phyloP scores from a whole-genome alignment of 495 filamentous ascomycete genomes.

The Umbilicaria muhlenbergii region DNA sequence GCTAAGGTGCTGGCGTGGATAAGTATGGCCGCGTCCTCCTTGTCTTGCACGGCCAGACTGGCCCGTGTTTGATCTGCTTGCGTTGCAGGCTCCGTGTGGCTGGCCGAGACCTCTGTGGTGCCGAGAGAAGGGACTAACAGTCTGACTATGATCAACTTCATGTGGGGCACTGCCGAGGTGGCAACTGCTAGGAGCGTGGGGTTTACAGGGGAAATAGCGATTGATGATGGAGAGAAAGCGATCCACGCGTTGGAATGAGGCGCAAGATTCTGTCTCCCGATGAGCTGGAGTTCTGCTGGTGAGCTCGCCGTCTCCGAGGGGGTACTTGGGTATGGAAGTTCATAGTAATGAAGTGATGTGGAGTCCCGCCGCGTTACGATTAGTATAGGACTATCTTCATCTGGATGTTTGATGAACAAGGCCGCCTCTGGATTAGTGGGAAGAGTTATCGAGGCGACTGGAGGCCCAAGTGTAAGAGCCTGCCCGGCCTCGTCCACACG shows the following conservation, averaged over 20 bases:
- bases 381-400: constrained; percentile 28
- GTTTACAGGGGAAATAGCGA: constrained; percentile 40
- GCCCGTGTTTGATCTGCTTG: constrained; percentile 35
- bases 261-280: constrained; percentile 45
- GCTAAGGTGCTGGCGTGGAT: constrained; percentile 45
- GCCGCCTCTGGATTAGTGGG: constrained; percentile 47
- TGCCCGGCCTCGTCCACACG: background rate
- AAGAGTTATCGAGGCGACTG: constrained; percentile 33
- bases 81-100: constrained; percentile 11
- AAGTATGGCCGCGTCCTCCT: constrained; percentile 43
- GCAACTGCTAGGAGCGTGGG: constrained; percentile 42
- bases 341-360: constrained; percentile 45
- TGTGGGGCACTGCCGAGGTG: constrained; percentile 44
- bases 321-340: constrained; percentile 13
- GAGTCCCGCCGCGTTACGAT: constrained; percentile 45
- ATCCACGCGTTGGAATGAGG: constrained; percentile 51
- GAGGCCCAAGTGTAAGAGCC: constrained; percentile 17
- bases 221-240: constrained; percentile 43
- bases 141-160: constrained; percentile 51
- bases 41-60: constrained; percentile 33
- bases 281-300: constrained; percentile 18
- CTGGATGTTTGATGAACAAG: constrained; percentile 34
- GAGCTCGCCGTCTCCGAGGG: constrained; percentile 1
- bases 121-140: constrained; percentile 32
- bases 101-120: background rate